Percentiles rank a stretch among this genome's conserved stretches.
phyloP scores from a whole-genome alignment of 2,329 filamentous ascomycete genomes.

The Plenodomus biglobosus region DNA sequence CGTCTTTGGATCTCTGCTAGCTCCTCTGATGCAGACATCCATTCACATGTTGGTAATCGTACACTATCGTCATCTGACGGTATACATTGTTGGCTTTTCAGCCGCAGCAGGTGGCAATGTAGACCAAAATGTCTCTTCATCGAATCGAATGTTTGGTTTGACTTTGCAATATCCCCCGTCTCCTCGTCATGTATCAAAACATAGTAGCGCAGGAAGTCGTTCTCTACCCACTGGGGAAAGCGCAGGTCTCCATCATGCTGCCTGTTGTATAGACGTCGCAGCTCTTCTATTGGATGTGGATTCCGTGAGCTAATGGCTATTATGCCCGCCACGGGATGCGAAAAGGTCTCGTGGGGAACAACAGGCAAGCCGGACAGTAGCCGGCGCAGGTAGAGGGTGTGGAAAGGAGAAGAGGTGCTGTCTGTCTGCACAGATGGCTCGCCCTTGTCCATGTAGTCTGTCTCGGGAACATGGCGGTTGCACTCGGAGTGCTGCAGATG shows the following conservation, averaged over 20 bases:
- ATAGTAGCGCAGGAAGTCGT: constrained; percentile 93
- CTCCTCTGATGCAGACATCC: constrained; percentile 87
- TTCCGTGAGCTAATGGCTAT: constrained; percentile 94
- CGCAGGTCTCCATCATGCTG: constrained; percentile 75
- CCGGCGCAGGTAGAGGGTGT: constrained; percentile 79
- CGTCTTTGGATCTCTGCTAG: constrained; percentile 70
- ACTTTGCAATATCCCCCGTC: constrained; percentile 85
- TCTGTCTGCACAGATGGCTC: constrained; percentile 21
- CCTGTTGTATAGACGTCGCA: constrained; percentile 79
- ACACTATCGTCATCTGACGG: constrained; percentile 91
- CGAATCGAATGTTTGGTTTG: constrained; percentile 88
- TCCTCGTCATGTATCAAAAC: constrained; percentile 97
- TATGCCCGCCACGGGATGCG: constrained; percentile 90
- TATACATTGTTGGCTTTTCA: constrained; percentile 81
- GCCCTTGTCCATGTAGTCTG: constrained; percentile 49
- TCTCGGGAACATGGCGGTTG: constrained; percentile 40
- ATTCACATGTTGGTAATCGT: constrained; percentile 77
- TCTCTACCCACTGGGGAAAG: constrained; percentile 82
- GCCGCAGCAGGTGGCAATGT: constrained; percentile 86
- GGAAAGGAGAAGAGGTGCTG: constrained; percentile 69
- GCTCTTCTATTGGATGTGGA: constrained; percentile 77
- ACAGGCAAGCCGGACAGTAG: constrained; percentile 78
- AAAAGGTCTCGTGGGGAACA: constrained; percentile 86
- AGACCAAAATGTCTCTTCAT: constrained; percentile 99
- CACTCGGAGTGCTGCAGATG: constrained; percentile 76